Base-by-base conservation (phyloP, 2,329 filamentous ascomycete genomes). In the Diaporthe humulicola region DNA sequence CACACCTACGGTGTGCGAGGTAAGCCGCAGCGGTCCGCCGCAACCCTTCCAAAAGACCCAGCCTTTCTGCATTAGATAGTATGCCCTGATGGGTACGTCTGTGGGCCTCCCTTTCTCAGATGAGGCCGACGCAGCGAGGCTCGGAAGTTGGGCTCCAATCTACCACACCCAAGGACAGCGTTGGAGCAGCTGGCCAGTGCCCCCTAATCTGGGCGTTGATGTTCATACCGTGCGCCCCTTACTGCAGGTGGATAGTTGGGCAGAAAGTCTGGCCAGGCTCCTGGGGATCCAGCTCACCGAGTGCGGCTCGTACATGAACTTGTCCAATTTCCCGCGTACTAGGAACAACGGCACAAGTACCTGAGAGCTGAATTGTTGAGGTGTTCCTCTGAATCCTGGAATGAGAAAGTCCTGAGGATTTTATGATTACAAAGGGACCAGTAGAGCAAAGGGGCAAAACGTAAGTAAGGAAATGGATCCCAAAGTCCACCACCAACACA, bases 61-160 rank as follows among this genome's bases (percentile, higher is more conserved):
- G 22, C 33, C 33, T 69, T 38, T 54, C 48, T 48, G n/a, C 30
- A 69, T 40, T 14, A 54, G 48, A 54, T 33, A 22, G 17, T 9
- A 69, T 28, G 9, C 15, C 14, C 30, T 69, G 48, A 38, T 36
- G 64, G 33, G 28, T n/a, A 69, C 38, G 33, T 38, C 48, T 54
- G 33, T 25, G 14, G 17, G 33, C 45, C 64, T 69, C 40, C 64
- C 45, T 40, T 69, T 40, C 64, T 67, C 64, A 38, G 64, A 48
- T 69, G 33, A 28, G 4, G 33, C 64, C 64, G 33, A 54, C 33
- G 33, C 61, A 4, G 33, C 48, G 48, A 25, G 64, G 33, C 33
- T 69, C 64, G 33, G 15, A 12, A 14, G 48, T 69, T 69, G 64
- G 64, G 45, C 64, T 69, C 64, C 64, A 69, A 54, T 28, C n/a